Percentiles rank a stretch among this genome's conserved stretches.
These are phyloP conservation scores for Suhomyces xylopsoci DNA, from an alignment of 805 yeast species.

Conservation along the genomic window DNA sequence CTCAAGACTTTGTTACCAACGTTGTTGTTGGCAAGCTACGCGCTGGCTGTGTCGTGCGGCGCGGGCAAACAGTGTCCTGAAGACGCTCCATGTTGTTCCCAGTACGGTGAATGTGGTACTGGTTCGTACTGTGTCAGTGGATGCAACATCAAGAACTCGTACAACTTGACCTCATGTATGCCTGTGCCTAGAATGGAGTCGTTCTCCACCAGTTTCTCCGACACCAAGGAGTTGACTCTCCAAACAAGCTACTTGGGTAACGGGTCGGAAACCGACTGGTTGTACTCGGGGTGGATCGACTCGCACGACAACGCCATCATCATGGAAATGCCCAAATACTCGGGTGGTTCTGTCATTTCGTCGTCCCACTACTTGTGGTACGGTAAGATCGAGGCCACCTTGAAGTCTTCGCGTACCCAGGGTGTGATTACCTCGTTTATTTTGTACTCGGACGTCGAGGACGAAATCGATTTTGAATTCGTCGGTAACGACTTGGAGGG, in stretches of 20 bases:
- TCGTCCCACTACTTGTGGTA: conserved; percentile 83
- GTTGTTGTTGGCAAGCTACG: background rate
- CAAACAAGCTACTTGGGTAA: conserved; percentile 62
- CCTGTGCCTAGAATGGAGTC: conserved; percentile 76
- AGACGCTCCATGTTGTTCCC: conserved; percentile 79
- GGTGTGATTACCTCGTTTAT: conserved; percentile 88
- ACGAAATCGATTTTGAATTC: conserved; percentile 86
- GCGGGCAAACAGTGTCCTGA: conserved; percentile 65
- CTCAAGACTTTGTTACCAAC: background rate
- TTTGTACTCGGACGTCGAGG: conserved; percentile 78
- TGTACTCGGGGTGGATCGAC: conserved; percentile 59
- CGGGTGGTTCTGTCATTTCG: conserved; percentile 77
- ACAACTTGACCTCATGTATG: conserved; percentile 67
- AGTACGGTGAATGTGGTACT: conserved; percentile 75
- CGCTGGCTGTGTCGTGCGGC: conserved; percentile 42
- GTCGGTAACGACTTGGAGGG: conserved; percentile 68
- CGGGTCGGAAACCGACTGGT: conserved; percentile 63
- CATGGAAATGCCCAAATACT: conserved; percentile 70
- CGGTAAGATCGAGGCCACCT: conserved; percentile 67
- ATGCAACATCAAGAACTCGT: conserved; percentile 76
- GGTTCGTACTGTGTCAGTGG: conserved; percentile 82
- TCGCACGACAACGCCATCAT: conserved; percentile 52
- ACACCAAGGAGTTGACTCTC: conserved; percentile 21
- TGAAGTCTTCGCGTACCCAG: conserved; percentile 68
- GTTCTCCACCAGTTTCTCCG: conserved; percentile 40